Evolutionary conservation across 2,329 filamentous ascomycete species (phyloP).

Genomic region (Apiospora malaysiana): DNA sequence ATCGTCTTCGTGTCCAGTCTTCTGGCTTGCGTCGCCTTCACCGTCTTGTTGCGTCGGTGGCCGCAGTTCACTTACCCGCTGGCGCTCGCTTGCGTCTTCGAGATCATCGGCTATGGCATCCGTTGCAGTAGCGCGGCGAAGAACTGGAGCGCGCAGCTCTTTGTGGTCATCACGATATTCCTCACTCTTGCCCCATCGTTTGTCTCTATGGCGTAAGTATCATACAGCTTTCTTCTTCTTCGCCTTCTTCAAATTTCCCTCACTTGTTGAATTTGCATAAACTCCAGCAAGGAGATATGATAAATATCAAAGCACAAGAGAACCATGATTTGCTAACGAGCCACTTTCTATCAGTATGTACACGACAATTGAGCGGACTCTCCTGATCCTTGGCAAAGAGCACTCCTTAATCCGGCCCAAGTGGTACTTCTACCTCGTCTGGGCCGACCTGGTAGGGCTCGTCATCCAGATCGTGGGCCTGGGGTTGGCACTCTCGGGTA

Average conservation of each 20-base stretch:
- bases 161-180: conserved; percentile 32
- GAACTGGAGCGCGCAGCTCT: conserved; percentile 34
- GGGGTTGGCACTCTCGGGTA: conserved; percentile 34
- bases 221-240: no score
- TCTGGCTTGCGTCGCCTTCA: conserved; percentile 29
- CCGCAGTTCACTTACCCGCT: conserved; percentile 33
- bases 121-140: conserved; percentile 32
- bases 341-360: conserved; percentile 37
- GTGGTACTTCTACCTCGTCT: conserved; percentile 34
- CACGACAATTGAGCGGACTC: conserved; percentile 33
- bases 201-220: conserved; percentile 35
- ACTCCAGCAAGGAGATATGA: neutral
- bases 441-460: conserved; percentile 35
- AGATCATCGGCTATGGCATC: conserved; percentile 33
- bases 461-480: conserved; percentile 37
- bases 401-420: conserved; percentile 36
- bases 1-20: conserved; percentile 31
- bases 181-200: conserved; percentile 38
- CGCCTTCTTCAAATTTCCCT: no score
- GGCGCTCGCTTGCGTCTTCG: conserved; percentile 33
- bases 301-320: neutral
- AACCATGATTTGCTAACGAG: neutral
- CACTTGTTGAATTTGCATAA: neutral
- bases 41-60: conserved; percentile 27
- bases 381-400: conserved; percentile 36